Evolutionary conservation across 164 flowering plant genomes (phyloP).

Genomic region (Chimonanthus praecox): DNA sequence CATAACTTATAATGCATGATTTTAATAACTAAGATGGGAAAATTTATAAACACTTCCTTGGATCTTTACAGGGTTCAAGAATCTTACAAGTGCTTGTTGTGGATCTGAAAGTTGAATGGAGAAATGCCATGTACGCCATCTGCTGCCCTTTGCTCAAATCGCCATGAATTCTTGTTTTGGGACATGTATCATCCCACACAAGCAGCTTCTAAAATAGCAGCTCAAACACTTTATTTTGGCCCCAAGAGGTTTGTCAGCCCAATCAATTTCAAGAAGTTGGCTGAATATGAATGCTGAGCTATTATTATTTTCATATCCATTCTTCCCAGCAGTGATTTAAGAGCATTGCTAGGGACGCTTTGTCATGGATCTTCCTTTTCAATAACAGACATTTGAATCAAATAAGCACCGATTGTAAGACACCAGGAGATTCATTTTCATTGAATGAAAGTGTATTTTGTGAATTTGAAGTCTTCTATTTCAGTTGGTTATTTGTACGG

Average conservation of each 20-base stretch:
- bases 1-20: not conserved
- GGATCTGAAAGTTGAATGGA: slow-evolving; percentile 34
- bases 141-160: slow-evolving; percentile 24
- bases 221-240: slow-evolving; percentile 34
- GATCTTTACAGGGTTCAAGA: slow-evolving; percentile 28
- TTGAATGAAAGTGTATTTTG: no score
- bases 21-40: not conserved
- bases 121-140: slow-evolving; percentile 21
- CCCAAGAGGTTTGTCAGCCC: slow-evolving; percentile 30
- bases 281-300: slow-evolving; percentile 7
- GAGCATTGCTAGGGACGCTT: no score
- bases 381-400: no score
- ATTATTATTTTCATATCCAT: not conserved
- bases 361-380: no score
- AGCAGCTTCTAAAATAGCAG: slow-evolving; percentile 36
- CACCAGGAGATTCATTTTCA: no score
- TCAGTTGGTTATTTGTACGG: no score
- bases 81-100: slow-evolving; percentile 40
- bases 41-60: not conserved
- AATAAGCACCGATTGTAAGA: no score
- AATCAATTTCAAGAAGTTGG: slow-evolving; percentile 37
- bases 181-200: slow-evolving; percentile 48
- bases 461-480: no score
- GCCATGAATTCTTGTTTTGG: slow-evolving; percentile 43
- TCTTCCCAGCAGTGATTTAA: not conserved